These are phyloP conservation scores for Karstenula rhodostoma DNA, from an alignment of 2,329 filamentous ascomycete genomes.

Conservation along the genomic window DNA sequence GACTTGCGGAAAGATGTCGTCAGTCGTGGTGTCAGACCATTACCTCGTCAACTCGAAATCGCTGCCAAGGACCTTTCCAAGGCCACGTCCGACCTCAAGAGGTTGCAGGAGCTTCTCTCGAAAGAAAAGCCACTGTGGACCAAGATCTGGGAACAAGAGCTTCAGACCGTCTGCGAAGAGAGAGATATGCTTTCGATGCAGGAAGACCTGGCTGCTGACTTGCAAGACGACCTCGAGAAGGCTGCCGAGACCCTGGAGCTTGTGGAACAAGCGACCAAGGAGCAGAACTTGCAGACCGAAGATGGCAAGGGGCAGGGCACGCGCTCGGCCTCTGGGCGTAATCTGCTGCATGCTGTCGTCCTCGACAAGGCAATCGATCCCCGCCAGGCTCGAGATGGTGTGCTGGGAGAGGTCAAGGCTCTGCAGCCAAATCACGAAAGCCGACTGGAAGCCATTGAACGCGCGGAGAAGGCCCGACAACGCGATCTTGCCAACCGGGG, in stretches of 20 bases:
- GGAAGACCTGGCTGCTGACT: constrained; percentile 90
- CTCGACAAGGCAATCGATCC: constrained; percentile 69
- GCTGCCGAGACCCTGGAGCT: constrained; percentile 91
- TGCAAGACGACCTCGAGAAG: constrained; percentile 95
- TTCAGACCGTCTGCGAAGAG: constrained; percentile 95
- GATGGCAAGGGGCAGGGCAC: constrained; percentile 57
- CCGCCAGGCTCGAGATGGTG: constrained; percentile 83
- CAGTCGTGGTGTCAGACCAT: constrained; percentile 85
- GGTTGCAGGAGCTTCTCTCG: constrained; percentile 90
- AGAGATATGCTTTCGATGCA: constrained; percentile 94
- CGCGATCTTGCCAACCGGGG: constrained; percentile 83
- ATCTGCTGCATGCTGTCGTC: constrained; percentile 43
- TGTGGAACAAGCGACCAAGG: constrained; percentile 97
- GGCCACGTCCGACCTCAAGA: constrained; percentile 86
- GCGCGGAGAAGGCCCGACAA: constrained; percentile 90
- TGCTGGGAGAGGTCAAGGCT: constrained; percentile 91
- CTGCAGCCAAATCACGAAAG: constrained; percentile 94
- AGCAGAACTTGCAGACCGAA: constrained; percentile 82
- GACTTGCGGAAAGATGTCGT: constrained; percentile 98
- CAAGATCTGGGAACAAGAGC: constrained; percentile 98
- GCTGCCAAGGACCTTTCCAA: constrained; percentile 87
- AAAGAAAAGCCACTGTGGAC: constrained; percentile 97
- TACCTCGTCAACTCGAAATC: constrained; percentile 86
- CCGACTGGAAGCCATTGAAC: constrained; percentile 91
- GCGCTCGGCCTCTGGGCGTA: constrained; percentile 59